Percentiles rank a stretch among this genome's conserved stretches.
These are phyloP conservation scores for Fragaria iinumae DNA, from an alignment of 306 rosid species.

Conservation along the genomic window DNA sequence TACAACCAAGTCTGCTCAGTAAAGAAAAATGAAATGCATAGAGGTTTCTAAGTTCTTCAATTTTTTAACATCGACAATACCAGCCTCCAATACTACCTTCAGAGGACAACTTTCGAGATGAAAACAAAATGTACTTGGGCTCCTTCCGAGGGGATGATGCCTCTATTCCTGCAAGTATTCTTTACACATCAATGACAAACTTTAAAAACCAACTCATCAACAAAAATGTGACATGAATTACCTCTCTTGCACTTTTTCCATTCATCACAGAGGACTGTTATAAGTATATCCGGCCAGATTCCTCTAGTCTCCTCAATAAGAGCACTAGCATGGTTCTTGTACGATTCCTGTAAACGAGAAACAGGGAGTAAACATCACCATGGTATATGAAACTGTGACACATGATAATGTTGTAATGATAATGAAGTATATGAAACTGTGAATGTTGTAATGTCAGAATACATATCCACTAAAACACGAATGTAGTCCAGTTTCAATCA, in stretches of 20 bases:
- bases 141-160: conserved; percentile 80
- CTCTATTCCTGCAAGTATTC: conserved; percentile 67
- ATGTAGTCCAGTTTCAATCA: background rate
- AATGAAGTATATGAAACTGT: background rate
- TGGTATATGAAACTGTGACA: background rate
- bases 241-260: conserved; percentile 95
- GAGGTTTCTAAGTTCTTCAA: conserved; percentile 1
- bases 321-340: conserved; percentile 53
- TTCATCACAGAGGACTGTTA: conserved; percentile 65
- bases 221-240: conserved; percentile 32
- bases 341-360: conserved; percentile 57
- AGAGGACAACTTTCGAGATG: conserved; percentile 40
- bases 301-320: conserved; percentile 72
- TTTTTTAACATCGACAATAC: background rate
- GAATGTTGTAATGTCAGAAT: background rate
- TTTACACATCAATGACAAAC: conserved; percentile 24
- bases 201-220: conserved; percentile 21
- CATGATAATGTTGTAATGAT: background rate
- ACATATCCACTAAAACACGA: background rate
- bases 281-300: conserved; percentile 75
- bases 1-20: conserved; percentile 10
- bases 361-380: background rate
- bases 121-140: conserved; percentile 56
- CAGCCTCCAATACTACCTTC: conserved; percentile 42
- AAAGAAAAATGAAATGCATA: background rate